These are phyloP conservation scores for Triticum monococcum DNA, from an alignment of 176 grass and related monocot species.

Conservation along the genomic window DNA sequence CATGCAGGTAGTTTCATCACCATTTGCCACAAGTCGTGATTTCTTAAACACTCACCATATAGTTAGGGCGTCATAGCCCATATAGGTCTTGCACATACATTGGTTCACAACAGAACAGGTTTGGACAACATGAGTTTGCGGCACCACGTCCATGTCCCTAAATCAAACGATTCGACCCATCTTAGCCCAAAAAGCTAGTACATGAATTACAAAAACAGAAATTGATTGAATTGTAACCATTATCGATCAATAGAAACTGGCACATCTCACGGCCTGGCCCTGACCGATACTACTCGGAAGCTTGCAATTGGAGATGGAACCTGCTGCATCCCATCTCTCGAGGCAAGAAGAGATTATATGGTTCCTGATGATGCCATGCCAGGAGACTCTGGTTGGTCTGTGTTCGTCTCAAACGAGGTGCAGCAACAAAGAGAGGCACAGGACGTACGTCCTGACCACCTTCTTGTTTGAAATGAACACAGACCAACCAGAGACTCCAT, in stretches of 20 bases:
- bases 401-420: too few relatives aligned
- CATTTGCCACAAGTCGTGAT: neutral
- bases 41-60: neutral
- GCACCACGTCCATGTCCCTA: neutral
- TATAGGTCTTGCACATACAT: neutral
- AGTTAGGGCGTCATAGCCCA: neutral
- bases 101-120: neutral
- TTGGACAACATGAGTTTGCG: neutral
- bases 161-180: neutral
- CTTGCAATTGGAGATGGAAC: neutral
- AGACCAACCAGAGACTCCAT: neutral
- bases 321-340: neutral
- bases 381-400: too few relatives aligned
- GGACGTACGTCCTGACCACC: neutral
- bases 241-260: neutral
- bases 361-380: too few relatives aligned
- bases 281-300: too few relatives aligned
- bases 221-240: neutral
- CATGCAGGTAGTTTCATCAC: neutral
- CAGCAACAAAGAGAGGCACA: too few relatives aligned
- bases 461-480: neutral
- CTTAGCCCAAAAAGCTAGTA: neutral
- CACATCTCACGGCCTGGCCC: neutral
- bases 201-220: neutral
- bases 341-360: too few relatives aligned